Evolutionary conservation across 441 rosid species (phyloP).

Genomic region (Croton laevigatus): DNA sequence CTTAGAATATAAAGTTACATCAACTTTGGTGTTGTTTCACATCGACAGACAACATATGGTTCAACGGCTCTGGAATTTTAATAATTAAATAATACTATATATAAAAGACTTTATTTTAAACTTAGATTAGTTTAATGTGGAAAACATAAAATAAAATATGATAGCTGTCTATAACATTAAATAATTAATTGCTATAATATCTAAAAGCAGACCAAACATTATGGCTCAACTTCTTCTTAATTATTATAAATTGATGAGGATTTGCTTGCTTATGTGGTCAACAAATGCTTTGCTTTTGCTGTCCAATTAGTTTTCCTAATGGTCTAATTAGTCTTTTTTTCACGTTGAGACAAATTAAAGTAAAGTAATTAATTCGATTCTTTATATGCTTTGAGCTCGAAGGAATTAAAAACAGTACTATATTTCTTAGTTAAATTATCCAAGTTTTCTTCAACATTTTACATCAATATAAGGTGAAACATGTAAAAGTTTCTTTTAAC

Average conservation of each 20-base stretch:
- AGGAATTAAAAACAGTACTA: no score
- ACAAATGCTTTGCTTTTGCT: neutral
- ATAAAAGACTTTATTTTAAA: neutral
- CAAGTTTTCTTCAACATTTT: no score
- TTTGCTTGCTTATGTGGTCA: neutral
- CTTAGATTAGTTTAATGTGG: neutral
- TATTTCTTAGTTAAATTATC: no score
- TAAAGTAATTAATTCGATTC: no score
- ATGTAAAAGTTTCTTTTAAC: no score
- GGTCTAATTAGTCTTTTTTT: no score
- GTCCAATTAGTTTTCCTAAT: no score
- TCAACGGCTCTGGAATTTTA: neutral
- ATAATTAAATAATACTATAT: neutral
- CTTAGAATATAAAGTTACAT: neutral
- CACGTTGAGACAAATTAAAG: no score
- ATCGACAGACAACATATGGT: neutral
- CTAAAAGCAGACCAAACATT: neutral
- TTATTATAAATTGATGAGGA: neutral
- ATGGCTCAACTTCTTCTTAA: neutral
- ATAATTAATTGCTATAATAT: neutral
- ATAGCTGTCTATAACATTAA: neutral
- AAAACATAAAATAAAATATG: neutral
- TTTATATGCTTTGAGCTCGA: no score
- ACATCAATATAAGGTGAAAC: no score
- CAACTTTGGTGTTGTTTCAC: neutral